These are phyloP conservation scores for Ophiocordyceps sinensis DNA, from an alignment of 2,329 filamentous ascomycete species.

Conservation along the genomic window DNA sequence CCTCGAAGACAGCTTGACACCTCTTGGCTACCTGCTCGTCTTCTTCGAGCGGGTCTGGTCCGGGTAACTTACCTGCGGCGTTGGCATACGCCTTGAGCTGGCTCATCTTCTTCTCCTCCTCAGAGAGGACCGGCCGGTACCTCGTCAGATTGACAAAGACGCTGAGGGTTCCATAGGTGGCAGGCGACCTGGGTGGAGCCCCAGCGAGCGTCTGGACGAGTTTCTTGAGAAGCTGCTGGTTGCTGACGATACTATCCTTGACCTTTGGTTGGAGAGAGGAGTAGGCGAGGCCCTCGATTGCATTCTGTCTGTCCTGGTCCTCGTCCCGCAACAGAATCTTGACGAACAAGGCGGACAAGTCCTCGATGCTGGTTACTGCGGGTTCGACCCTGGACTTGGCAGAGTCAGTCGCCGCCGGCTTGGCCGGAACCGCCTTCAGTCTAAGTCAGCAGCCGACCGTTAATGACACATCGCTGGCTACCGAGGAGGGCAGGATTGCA, in stretches of 20 bases:
- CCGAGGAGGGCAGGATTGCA: neutral
- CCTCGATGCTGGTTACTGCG: slow-evolving; percentile 48
- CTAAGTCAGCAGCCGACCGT: slow-evolving; percentile 32
- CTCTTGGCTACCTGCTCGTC: slow-evolving; percentile 61
- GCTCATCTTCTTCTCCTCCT: slow-evolving; percentile 83
- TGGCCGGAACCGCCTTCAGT: slow-evolving; percentile 39
- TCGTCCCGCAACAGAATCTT: slow-evolving; percentile 50
- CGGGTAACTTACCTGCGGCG: slow-evolving; percentile 52
- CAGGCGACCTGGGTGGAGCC: slow-evolving; percentile 48
- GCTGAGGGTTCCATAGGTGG: slow-evolving; percentile 75
- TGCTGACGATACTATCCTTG: slow-evolving; percentile 64
- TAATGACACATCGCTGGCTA: slow-evolving; percentile 8
- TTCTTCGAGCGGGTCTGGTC: slow-evolving; percentile 55
- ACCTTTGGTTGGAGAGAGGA: slow-evolving; percentile 73
- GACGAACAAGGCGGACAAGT: slow-evolving; percentile 49
- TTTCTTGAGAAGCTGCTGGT: slow-evolving; percentile 52
- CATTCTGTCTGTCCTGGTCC: slow-evolving; percentile 46
- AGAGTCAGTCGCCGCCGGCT: slow-evolving; percentile 21
- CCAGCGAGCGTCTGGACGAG: slow-evolving; percentile 50
- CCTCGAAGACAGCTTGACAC: slow-evolving; percentile 66
- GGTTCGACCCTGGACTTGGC: slow-evolving; percentile 31
- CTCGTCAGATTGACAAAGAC: slow-evolving; percentile 74
- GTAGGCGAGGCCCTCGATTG: slow-evolving; percentile 85
- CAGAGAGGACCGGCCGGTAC: slow-evolving; percentile 63
- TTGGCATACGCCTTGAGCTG: slow-evolving; percentile 93